Evolutionary conservation across 2,329 filamentous ascomycete species (phyloP).

Genomic region (Beauveria sp.): DNA sequence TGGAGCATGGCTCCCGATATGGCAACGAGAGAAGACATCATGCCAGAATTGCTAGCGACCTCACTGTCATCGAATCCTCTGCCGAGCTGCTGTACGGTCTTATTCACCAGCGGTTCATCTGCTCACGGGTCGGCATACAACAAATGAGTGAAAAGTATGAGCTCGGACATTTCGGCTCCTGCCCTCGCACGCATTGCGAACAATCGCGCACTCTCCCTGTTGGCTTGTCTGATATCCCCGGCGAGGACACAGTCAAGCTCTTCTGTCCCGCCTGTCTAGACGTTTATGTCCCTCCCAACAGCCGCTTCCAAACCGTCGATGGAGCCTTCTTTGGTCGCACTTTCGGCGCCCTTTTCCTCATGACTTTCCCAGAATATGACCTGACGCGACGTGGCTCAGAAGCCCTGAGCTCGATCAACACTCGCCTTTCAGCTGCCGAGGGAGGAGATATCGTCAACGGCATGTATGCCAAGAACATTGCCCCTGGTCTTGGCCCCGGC

Average conservation of each 20-base stretch:
- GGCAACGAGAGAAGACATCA: slow-evolving; percentile 66
- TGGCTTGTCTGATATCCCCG: slow-evolving; percentile 87
- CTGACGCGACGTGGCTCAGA: slow-evolving; percentile 65
- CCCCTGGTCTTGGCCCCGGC: slow-evolving; percentile 71
- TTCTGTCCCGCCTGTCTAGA: slow-evolving; percentile 97
- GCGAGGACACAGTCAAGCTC: slow-evolving; percentile 95
- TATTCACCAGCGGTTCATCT: slow-evolving; percentile 98
- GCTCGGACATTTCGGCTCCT: slow-evolving; percentile 88
- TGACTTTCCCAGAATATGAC: slow-evolving; percentile 96
- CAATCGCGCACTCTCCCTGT: slow-evolving; percentile 87
- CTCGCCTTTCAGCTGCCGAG: slow-evolving; percentile 28
- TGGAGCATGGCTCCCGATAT: slow-evolving; percentile 43
- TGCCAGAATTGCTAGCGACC: slow-evolving; percentile 80
- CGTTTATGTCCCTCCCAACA: slow-evolving; percentile 95
- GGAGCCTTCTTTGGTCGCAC: slow-evolving; percentile 98
- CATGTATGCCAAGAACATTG: slow-evolving; percentile 78
- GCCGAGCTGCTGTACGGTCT: slow-evolving; percentile 98
- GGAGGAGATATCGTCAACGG: slow-evolving; percentile 65
- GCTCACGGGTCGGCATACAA: slow-evolving; percentile 89
- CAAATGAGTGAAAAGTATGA: slow-evolving; percentile 99
- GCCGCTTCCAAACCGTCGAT: slow-evolving; percentile 92
- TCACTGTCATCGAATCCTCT: slow-evolving; percentile 92
- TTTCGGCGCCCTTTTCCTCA: slow-evolving; percentile 93
- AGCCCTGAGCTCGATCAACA: slow-evolving; percentile 35
- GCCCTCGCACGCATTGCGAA: slow-evolving; percentile 89